Base-by-base conservation (phyloP, 106 monocot genomes). In the Platanthera guangdongensis region DNA sequence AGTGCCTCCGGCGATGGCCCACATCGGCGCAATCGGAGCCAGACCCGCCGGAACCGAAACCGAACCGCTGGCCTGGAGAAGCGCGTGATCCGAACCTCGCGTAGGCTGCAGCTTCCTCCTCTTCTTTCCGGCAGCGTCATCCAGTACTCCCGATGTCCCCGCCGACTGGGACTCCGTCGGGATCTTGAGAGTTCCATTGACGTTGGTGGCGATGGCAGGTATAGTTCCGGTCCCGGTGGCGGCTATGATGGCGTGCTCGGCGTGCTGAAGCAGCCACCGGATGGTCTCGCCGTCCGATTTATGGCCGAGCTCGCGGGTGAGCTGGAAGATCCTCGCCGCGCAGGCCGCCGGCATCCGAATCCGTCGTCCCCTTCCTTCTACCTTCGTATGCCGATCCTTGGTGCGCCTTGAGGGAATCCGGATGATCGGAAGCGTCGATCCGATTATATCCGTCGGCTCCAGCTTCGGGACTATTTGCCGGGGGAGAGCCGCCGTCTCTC, bases 341-440 rank as follows among this genome's bases (percentile, higher is more conserved):
- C 82, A 82, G 25, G 82, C 78, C 9, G 82, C 82, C 52, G 82
- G 82, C 82, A 82, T 82, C 60, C 82, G 82, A 67, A 82, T 82
- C 68, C 78, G 39, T 32, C 82, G 64, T 52, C 82, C 82, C 52
- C 82, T 78, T 45, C 82, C 82, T 73, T 74, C 82, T 47, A 82
- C 82, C 22, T 82, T 82, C 21, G 82, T 82, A 67, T 82, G 82
- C 10, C 82, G 78, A 49, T 82, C 82, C 74, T 82, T 82, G 51
- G 67, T 82, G 19, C 82, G 63, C 18, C 62, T 67, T 10, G 74
- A 1, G 21, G 74, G 74, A 13, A 78, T 63, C 21, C 48, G 76
- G 11, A 77, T 10, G 11, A 82, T 22, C 32, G 57, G 73, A 51
- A 53, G 73, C 14, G 51, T 25, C 6, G 47, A 63, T 9, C 53